A percentile compares a stretch with the other conserved stretches of the same genome.
These are phyloP conservation scores for Pterocarpus macrocarpus DNA, from an alignment of 306 rosid genomes.

Conservation along the genomic window DNA sequence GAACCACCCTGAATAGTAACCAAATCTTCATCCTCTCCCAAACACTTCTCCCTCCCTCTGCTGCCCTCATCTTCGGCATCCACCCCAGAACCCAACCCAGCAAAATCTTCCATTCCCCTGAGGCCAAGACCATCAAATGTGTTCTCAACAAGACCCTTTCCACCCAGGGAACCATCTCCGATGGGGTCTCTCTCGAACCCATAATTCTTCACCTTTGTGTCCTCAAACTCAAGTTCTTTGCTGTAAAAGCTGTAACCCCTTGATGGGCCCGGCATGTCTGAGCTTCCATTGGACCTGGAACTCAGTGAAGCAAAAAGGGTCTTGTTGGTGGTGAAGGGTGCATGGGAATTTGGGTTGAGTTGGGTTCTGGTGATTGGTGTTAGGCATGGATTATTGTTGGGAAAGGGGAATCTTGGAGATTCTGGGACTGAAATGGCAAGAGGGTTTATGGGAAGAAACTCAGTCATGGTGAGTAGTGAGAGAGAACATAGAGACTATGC, in stretches of 20 bases:
- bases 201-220: conserved; percentile 42
- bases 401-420: conserved; percentile 45
- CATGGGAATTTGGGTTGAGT: conserved; percentile 9
- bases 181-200: conserved; percentile 43
- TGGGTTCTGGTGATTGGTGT: conserved; percentile 7
- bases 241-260: conserved; percentile 41
- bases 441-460: conserved; percentile 52
- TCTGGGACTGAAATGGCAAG: conserved; percentile 52
- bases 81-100: conserved; percentile 36
- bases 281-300: conserved; percentile 42
- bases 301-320: conserved; percentile 20
- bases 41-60: conserved; percentile 31
- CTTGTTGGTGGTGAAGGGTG: not conserved
- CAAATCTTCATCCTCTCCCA: conserved; percentile 54
- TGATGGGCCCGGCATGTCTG: conserved; percentile 35
- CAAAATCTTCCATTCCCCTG: conserved; percentile 18
- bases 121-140: conserved; percentile 13
- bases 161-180: conserved; percentile 30
- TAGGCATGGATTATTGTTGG: conserved; percentile 28
- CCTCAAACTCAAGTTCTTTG: conserved; percentile 63
- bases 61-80: conserved; percentile 33
- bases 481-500: not conserved
- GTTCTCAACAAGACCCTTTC: conserved; percentile 31
- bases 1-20: conserved; percentile 42
- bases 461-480: conserved; percentile 43